Evolutionary conservation across 176 grass and related monocot genomes (phyloP), one percentile per base, ranked within the genome.

Genomic region (Panicum miliaceum): DNA sequence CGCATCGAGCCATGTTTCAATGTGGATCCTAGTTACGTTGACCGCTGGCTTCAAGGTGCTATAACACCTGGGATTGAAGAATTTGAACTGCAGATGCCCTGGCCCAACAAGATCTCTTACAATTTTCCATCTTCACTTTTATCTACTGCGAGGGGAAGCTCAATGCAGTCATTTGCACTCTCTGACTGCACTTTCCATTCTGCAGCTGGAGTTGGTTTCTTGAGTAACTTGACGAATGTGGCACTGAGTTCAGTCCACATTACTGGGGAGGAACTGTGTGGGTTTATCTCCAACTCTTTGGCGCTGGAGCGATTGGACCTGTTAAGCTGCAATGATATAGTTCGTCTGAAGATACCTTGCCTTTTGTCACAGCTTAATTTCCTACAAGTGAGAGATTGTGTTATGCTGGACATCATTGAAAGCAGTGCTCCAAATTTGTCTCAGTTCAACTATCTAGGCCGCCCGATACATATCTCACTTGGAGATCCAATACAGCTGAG

Each of bases 391-490:
- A 1, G 11, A 0, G 0, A 8, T 18, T 81, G 64, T 18, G 37
- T 4, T 15, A 19, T 27, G 34, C 65, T 15, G 61, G 64, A 81
- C 20, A 2, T 57, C 20, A 69, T 81, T 40, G 64, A 81, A 12
- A 56, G 34, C 8, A 27, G 16, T 68, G 79, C 79, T 6, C 64
- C 79, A 43, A 82, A 70, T 23, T 35, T 82, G 6, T 82, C 50
- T 41, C 26, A 3, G 16, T 82, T 82, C n/a, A 16, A 26, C 3
- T 69, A 41, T 81, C 2, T 0, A 40, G 78, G 78, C 5, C 29
- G 4, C 20, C 46, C 64, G 41, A 81, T 81, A 56, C 47, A 68
- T 13, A 34, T 83, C 53, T 71, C 81, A 83, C 53, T 73, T 73
- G 70, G 22, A 27, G 42, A 74, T 53, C 4, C 81, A 53, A 20